Percentiles rank a stretch among this genome's conserved stretches.
These are phyloP conservation scores for Xylaria nigripes DNA, from an alignment of 495 filamentous ascomycete species.

Conservation along the genomic window DNA sequence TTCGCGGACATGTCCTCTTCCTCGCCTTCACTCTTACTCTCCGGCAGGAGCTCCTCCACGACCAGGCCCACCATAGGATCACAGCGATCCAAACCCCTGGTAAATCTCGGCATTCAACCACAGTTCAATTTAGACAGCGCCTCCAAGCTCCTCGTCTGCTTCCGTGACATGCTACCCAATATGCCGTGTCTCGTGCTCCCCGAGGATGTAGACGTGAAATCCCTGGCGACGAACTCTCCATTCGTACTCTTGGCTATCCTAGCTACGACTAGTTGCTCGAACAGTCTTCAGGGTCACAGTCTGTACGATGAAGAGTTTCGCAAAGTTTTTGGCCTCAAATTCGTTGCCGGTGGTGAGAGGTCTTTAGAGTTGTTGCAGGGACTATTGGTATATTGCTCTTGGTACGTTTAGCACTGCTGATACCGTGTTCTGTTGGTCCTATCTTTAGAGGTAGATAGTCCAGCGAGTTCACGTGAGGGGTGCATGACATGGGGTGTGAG, in stretches of 20 bases:
- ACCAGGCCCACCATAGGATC: not conserved
- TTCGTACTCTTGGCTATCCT: conserved; percentile 39
- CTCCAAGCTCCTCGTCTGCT: conserved; percentile 28
- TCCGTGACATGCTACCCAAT: conserved; percentile 31
- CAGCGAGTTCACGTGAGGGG: not conserved
- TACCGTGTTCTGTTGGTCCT: not conserved
- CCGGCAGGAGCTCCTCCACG: conserved; percentile 13
- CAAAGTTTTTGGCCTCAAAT: conserved; percentile 41
- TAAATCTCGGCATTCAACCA: conserved; percentile 31
- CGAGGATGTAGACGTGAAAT: conserved; percentile 28
- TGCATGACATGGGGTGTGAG: not conserved
- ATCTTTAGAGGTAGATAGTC: not conserved
- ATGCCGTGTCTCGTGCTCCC: conserved; percentile 33
- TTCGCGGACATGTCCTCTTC: conserved; percentile 31
- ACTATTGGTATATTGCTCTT: conserved; percentile 37
- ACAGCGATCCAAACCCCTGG: conserved; percentile 12
- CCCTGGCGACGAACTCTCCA: conserved; percentile 29
- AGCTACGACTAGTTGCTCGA: conserved; percentile 36
- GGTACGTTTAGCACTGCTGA: conserved; percentile 24
- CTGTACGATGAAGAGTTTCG: conserved; percentile 44
- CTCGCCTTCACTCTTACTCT: conserved; percentile 13
- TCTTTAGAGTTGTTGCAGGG: conserved; percentile 39
- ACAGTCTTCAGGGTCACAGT: conserved; percentile 36
- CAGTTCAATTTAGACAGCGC: conserved; percentile 44
- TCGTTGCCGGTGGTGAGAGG: conserved; percentile 40